A percentile compares a stretch with the other conserved stretches of the same genome.
Conservation (phyloP, 2,329 filamentous ascomycete genomes). For the Hypoxylon sp. region DNA sequence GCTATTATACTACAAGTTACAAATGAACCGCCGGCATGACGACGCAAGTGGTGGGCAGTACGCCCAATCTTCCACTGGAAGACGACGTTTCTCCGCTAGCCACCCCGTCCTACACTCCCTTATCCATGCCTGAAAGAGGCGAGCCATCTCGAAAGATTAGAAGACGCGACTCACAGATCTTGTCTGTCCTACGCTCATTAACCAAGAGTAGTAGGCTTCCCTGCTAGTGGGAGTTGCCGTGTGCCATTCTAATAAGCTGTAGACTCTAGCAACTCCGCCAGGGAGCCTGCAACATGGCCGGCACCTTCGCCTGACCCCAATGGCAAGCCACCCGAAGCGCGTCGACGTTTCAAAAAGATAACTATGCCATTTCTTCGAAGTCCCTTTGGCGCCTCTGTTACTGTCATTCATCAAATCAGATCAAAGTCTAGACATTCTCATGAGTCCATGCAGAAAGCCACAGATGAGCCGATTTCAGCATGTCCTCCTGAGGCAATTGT, state of each 20-base stretch:
- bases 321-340: slow-evolving; percentile 40
- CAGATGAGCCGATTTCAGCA: slow-evolving; percentile 43
- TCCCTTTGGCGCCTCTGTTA: slow-evolving; percentile 56
- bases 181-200: slow-evolving; percentile 58
- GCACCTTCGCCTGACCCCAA: slow-evolving; percentile 42
- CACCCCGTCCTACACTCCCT: slow-evolving; percentile 44
- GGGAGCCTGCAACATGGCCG: slow-evolving; percentile 44
- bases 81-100: slow-evolving; percentile 39
- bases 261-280: slow-evolving; percentile 46
- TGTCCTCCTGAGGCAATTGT: slow-evolving; percentile 42
- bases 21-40: slow-evolving; percentile 41
- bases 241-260: slow-evolving; percentile 15
- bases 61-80: slow-evolving; percentile 38
- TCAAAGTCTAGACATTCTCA: slow-evolving; percentile 55
- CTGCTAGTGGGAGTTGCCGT: background rate
- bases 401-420: slow-evolving; percentile 57
- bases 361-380: slow-evolving; percentile 56
- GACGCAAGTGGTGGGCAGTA: slow-evolving; percentile 43
- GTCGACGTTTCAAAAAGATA: slow-evolving; percentile 53
- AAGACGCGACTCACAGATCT: slow-evolving; percentile 57
- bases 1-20: slow-evolving; percentile 23
- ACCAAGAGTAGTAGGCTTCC: slow-evolving; percentile 54
- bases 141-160: slow-evolving; percentile 54
- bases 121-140: slow-evolving; percentile 45
- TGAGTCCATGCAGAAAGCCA: slow-evolving; percentile 52